phyloP scores from a whole-genome alignment of 139 green algal genomes.

The Marvania coccoides region DNA sequence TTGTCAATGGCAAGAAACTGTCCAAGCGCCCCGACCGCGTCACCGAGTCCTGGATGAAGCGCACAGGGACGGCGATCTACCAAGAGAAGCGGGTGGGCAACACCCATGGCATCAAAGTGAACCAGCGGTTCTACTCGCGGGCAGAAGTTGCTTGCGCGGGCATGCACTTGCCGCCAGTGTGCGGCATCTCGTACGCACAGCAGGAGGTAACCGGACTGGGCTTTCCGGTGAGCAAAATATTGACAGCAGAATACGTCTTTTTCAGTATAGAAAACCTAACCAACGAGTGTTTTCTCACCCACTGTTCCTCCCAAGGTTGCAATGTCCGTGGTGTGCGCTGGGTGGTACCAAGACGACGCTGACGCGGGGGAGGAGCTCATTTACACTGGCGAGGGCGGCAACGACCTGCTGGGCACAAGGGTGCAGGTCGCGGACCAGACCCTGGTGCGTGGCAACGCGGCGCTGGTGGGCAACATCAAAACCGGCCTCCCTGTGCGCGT shows the following conservation, averaged over 20 bases:
- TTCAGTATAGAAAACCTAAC: too few relatives aligned
- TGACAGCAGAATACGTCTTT: too few relatives aligned
- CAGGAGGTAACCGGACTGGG: not conserved
- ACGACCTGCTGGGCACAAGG: slow-evolving; percentile 42
- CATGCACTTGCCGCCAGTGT: slow-evolving; percentile 26
- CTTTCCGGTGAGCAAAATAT: too few relatives aligned
- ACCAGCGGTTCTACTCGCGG: slow-evolving; percentile 15
- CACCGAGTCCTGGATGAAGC: slow-evolving; percentile 13
- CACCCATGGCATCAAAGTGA: slow-evolving; percentile 20
- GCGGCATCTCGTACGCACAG: slow-evolving; percentile 20
- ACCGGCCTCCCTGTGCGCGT: slow-evolving; percentile 51
- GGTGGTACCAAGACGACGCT: slow-evolving; percentile 43
- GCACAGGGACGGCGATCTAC: not conserved
- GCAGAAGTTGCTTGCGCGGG: slow-evolving; percentile 10
- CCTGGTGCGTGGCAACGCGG: slow-evolving; percentile 33
- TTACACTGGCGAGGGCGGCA: slow-evolving; percentile 52
- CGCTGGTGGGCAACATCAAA: slow-evolving; percentile 41
- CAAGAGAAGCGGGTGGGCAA: slow-evolving; percentile 9
- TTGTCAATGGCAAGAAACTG: not conserved
- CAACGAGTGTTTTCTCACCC: too few relatives aligned
- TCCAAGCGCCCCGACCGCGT: slow-evolving; percentile 13
- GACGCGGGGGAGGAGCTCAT: slow-evolving; percentile 32
- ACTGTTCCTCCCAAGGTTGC: slow-evolving; percentile 27
- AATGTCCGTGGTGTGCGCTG: slow-evolving; percentile 28
- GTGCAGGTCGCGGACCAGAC: slow-evolving; percentile 39